A percentile compares a stretch with the other conserved stretches of the same genome.
Conservation (phyloP, 2,329 filamentous ascomycete genomes). For the Colletotrichum lentis region DNA sequence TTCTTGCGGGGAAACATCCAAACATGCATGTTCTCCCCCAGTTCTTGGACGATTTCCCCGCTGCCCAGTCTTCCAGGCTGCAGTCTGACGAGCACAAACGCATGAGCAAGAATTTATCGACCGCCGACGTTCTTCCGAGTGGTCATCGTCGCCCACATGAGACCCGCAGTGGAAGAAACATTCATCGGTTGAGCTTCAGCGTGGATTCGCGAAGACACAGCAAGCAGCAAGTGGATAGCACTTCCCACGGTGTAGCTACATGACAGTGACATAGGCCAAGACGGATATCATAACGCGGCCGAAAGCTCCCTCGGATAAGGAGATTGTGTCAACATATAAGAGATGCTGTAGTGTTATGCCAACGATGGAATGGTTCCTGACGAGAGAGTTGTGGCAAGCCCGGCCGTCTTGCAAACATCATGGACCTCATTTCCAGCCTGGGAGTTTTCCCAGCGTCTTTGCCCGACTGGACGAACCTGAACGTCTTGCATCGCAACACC, state of each 20-base stretch:
- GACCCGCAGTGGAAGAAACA: background rate
- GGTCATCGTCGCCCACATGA: slow-evolving; percentile 18
- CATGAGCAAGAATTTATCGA: slow-evolving; percentile 16
- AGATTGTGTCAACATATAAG: background rate
- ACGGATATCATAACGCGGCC: background rate
- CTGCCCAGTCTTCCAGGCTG: slow-evolving; percentile 24
- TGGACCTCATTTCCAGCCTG: slow-evolving; percentile 26
- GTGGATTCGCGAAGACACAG: background rate
- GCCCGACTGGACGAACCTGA: slow-evolving; percentile 68
- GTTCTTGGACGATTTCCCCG: slow-evolving; percentile 13
- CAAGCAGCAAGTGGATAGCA: background rate
- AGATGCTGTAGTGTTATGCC: background rate
- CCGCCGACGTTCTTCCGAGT: slow-evolving; percentile 2
- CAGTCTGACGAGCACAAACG: background rate
- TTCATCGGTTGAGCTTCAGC: no score
- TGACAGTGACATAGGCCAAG: slow-evolving; percentile 31
- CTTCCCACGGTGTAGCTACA: background rate
- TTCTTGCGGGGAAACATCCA: slow-evolving; percentile 12
- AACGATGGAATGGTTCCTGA: background rate
- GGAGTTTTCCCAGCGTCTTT: slow-evolving; percentile 33
- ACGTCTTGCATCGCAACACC: slow-evolving; percentile 64
- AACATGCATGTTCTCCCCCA: slow-evolving; percentile 5
- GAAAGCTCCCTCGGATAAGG: background rate
- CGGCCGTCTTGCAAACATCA: background rate
- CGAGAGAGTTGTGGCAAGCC: background rate